Percentiles rank a stretch among this genome's conserved stretches.
These are phyloP conservation scores for Dothideomycetidae sp. DNA, from an alignment of 2,329 filamentous ascomycete species.

Conservation along the genomic window DNA sequence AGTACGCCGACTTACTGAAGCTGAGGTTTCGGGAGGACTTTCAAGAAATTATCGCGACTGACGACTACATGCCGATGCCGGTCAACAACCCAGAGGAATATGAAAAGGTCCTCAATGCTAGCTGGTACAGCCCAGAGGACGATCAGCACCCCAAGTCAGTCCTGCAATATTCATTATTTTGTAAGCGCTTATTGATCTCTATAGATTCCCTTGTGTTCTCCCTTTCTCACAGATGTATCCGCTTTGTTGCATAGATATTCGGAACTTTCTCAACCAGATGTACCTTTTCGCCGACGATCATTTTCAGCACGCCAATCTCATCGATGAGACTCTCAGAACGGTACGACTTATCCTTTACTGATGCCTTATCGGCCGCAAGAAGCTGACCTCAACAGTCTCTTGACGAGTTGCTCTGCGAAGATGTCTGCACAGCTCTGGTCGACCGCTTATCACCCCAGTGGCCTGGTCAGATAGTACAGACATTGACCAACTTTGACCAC, in stretches of 20 bases:
- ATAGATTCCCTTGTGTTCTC: conserved; percentile 77
- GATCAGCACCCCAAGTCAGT: conserved; percentile 32
- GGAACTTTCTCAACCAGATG: conserved; percentile 95
- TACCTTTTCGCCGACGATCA: conserved; percentile 96
- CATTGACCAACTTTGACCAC: conserved; percentile 92
- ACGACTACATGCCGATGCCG: conserved; percentile 99
- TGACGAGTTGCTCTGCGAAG: conserved; percentile 85
- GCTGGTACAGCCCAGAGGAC: conserved; percentile 85
- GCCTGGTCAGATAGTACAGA: conserved; percentile 93
- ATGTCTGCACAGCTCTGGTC: conserved; percentile 81
- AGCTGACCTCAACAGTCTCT: conserved; percentile 45
- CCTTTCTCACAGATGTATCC: conserved; percentile 99
- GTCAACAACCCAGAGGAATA: conserved; percentile 85
- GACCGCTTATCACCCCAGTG: conserved; percentile 85
- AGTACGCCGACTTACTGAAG: conserved; percentile 85
- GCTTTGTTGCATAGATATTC: conserved; percentile 92
- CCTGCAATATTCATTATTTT: too few species aligned
- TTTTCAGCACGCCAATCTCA: conserved; percentile 76
- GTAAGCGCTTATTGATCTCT: too few species aligned
- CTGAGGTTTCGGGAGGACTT: conserved; percentile 89
- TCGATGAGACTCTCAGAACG: conserved; percentile 78
- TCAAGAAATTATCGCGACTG: conserved; percentile 76
- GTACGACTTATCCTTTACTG: conserved; percentile 28
- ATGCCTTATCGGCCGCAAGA: background rate
- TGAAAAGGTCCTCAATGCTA: conserved; percentile 88